Conservation (phyloP, 352 stramenopile genomes). For the Stramenopiles sp. region DNA sequence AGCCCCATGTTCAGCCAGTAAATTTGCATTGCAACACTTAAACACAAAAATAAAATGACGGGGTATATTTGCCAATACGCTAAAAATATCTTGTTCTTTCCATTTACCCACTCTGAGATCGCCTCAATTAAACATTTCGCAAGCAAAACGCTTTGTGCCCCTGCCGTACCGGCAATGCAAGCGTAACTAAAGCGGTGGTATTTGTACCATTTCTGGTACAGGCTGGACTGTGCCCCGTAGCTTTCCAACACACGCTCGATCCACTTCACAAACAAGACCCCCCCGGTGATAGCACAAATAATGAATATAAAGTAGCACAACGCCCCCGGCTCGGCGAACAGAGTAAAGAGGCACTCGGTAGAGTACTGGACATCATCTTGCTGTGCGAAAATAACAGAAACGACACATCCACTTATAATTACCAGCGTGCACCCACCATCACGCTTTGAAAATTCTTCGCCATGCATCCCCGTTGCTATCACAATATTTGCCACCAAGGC, state of each 20-base stretch:
- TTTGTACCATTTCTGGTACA: too few relatives aligned
- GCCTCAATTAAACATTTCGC: slow-evolving; percentile 13
- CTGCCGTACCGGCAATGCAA: slow-evolving; percentile 51
- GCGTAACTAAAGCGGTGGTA: slow-evolving; percentile 57
- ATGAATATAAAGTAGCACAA: slow-evolving; percentile 11
- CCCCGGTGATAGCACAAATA: slow-evolving; percentile 15
- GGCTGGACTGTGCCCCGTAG: too few relatives aligned
- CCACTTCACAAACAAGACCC: too few relatives aligned
- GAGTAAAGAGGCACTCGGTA: slow-evolving; percentile 12
- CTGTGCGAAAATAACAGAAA: slow-evolving; percentile 18
- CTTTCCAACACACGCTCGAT: too few relatives aligned
- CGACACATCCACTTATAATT: slow-evolving; percentile 17
- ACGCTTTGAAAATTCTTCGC: slow-evolving; percentile 16
- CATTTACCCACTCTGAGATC: too few relatives aligned
- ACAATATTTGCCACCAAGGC: slow-evolving; percentile 18
- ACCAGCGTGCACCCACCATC: slow-evolving; percentile 17
- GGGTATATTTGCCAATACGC: too few relatives aligned
- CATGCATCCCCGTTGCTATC: slow-evolving; percentile 19
- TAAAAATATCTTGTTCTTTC: too few relatives aligned
- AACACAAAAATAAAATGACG: too few relatives aligned
- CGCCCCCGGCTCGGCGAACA: slow-evolving; percentile 16
- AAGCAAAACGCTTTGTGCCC: slow-evolving; percentile 42
- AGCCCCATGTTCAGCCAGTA: slow-evolving; percentile 64
- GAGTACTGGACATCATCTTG: slow-evolving; percentile 19
- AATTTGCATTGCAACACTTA: too few relatives aligned